A percentile compares a stretch with the other conserved stretches of the same genome.
Conservation (phyloP, 108 stramenopile genomes). For the Bacterosira constricta region DNA sequence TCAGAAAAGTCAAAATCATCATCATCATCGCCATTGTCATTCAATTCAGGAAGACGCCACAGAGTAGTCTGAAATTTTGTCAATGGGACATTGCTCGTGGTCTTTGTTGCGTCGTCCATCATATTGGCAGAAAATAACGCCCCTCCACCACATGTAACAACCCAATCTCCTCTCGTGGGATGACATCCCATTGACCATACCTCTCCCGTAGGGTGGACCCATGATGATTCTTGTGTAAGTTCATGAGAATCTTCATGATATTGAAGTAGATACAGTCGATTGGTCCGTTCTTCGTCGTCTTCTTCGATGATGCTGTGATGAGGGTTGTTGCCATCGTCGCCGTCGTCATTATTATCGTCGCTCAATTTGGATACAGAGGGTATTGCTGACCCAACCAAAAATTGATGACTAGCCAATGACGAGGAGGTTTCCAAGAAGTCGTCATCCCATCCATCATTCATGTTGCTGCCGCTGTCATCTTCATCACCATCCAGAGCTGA, state of each 20-base stretch:
- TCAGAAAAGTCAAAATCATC: constrained; percentile 15
- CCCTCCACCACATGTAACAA: constrained; percentile 57
- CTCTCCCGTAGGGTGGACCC: constrained; percentile 46
- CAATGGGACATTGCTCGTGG: constrained; percentile 9
- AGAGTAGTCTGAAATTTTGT: constrained; percentile 34
- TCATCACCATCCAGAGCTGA: not conserved
- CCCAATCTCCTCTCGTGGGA: constrained; percentile 26
- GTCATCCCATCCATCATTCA: not conserved
- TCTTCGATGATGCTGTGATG: constrained; percentile 7
- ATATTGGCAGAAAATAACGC: constrained; percentile 7
- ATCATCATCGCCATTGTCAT: constrained; percentile 24
- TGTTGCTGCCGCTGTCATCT: not conserved
- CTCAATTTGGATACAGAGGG: constrained; percentile 27
- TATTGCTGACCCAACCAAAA: constrained; percentile 19
- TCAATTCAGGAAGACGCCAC: constrained; percentile 32
- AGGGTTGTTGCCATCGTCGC: not conserved
- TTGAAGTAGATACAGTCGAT: constrained; percentile 35
- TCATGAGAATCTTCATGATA: constrained; percentile 57
- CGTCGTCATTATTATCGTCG: constrained; percentile 4
- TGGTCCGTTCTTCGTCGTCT: constrained; percentile 28
- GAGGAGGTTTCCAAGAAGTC: constrained; percentile 3
- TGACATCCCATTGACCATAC: constrained; percentile 42
- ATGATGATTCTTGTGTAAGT: constrained; percentile 26
- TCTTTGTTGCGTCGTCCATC: not conserved
- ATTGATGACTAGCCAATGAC: constrained; percentile 3